Conservation (phyloP, 257 asterid genomes). For the Solanum bukasovii region DNA sequence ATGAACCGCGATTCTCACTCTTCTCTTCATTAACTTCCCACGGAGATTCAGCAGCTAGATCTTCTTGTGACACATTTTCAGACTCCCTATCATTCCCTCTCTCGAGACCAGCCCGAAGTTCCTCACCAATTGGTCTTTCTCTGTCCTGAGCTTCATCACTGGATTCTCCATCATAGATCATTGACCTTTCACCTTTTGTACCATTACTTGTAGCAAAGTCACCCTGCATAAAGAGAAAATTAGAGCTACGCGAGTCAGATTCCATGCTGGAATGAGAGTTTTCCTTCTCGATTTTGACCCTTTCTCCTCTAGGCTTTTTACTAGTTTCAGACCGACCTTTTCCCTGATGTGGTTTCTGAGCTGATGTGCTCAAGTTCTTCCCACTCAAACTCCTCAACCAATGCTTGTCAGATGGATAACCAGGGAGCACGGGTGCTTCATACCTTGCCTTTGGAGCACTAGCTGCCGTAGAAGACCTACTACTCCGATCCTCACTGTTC, state of each 20-base stretch:
- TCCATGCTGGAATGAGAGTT: slow-evolving; percentile 92
- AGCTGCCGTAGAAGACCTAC: slow-evolving; percentile 66
- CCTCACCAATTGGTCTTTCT: slow-evolving; percentile 25
- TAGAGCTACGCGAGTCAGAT: slow-evolving; percentile 77
- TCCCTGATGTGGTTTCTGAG: slow-evolving; percentile 30
- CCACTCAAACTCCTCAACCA: slow-evolving; percentile 33
- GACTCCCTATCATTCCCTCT: slow-evolving; percentile 27
- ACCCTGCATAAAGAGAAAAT: slow-evolving; percentile 71
- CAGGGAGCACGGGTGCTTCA: slow-evolving; percentile 19
- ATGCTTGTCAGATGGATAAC: slow-evolving; percentile 26
- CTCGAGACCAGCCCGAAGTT: slow-evolving; percentile 25
- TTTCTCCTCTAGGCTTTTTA: slow-evolving; percentile 55
- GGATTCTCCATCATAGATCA: slow-evolving; percentile 39
- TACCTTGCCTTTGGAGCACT: slow-evolving; percentile 32
- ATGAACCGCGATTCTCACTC: slow-evolving; percentile 30
- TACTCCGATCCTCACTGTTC: slow-evolving; percentile 54
- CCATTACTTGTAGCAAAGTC: slow-evolving; percentile 38
- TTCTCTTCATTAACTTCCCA: slow-evolving; percentile 39
- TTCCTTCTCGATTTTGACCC: slow-evolving; percentile 79
- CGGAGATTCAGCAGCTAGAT: slow-evolving; percentile 40
- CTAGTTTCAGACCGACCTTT: slow-evolving; percentile 25
- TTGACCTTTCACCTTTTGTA: slow-evolving; percentile 26
- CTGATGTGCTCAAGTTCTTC: slow-evolving; percentile 25
- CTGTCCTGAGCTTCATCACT: slow-evolving; percentile 42
- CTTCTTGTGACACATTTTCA: slow-evolving; percentile 32